Percentiles rank a stretch among this genome's conserved stretches.
phyloP scores from a whole-genome alignment of 495 filamentous ascomycete genomes.

The Aspergillus diversus region DNA sequence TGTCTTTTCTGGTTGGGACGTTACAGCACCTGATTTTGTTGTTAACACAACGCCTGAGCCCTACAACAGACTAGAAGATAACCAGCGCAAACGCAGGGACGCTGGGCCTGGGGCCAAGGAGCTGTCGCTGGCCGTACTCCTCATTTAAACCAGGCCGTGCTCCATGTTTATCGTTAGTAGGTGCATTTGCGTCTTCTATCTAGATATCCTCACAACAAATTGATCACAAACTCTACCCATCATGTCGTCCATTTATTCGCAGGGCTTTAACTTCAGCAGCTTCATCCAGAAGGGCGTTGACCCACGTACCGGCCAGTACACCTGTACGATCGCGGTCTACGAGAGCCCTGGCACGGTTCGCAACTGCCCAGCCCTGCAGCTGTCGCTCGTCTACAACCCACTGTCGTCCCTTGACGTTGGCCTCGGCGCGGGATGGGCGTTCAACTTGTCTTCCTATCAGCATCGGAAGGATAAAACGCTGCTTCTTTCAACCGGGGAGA shows the following conservation, averaged over 20 bases:
- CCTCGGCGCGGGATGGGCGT: slow-evolving; percentile 16
- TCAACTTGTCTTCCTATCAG: slow-evolving; percentile 15
- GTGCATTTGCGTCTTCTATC: too few relatives aligned
- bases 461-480: slow-evolving; percentile 1
- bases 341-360: slow-evolving; percentile 2
- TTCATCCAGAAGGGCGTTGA: slow-evolving; percentile 18
- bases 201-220: too few relatives aligned
- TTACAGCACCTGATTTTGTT: too few relatives aligned
- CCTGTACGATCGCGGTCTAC: slow-evolving; percentile 11
- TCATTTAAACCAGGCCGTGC: too few relatives aligned
- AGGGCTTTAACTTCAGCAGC: slow-evolving; percentile 13
- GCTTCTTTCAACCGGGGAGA: slow-evolving; percentile 7
- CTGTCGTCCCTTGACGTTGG: slow-evolving; percentile 4
- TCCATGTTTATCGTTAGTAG: too few relatives aligned
- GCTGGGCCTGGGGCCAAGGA: too few relatives aligned
- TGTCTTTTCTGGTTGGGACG: too few relatives aligned
- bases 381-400: slow-evolving; percentile 11
- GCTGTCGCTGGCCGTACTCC: too few relatives aligned
- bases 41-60: too few relatives aligned
- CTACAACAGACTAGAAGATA: too few relatives aligned
- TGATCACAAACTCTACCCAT: too few relatives aligned
- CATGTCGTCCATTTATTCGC: slow-evolving; percentile 14
- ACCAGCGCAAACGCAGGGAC: too few relatives aligned
- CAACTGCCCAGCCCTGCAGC: slow-evolving; percentile 15
- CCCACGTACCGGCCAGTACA: slow-evolving; percentile 21